These are phyloP conservation scores for Penicillium bovifimosum DNA, from an alignment of 495 filamentous ascomycete genomes.

Conservation along the genomic window DNA sequence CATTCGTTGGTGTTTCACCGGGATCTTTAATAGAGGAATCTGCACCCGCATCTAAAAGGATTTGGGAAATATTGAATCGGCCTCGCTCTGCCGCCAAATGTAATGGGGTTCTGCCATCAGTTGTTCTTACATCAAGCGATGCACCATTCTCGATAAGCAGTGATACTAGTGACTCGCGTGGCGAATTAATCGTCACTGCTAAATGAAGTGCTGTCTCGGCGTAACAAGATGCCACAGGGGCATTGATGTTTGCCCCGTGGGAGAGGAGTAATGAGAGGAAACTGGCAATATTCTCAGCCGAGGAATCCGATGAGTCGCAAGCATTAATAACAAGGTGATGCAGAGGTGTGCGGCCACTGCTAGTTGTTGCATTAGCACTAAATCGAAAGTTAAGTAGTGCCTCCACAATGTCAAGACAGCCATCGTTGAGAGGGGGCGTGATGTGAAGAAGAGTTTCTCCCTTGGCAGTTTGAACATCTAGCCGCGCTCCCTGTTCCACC, in stretches of 20 bases:
- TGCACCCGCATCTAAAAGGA: conserved; percentile 26
- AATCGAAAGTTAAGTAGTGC: conserved; percentile 11
- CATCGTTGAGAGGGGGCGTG: conserved; percentile 19
- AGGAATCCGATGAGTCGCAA: conserved; percentile 13
- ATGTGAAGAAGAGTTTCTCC: conserved; percentile 30
- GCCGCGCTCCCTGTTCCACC: conserved; percentile 22
- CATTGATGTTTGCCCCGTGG: conserved; percentile 25
- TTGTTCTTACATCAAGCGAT: conserved; percentile 22
- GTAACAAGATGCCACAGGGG: neutral
- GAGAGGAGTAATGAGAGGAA: conserved; percentile 23
- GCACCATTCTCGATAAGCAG: conserved; percentile 34
- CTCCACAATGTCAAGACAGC: conserved; percentile 28
- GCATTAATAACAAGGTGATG: conserved; percentile 24
- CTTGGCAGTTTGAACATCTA: conserved; percentile 23
- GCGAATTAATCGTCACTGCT: conserved; percentile 14
- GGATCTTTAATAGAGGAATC: conserved; percentile 21
- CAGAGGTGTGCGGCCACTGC: conserved; percentile 25
- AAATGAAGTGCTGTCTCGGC: conserved; percentile 31
- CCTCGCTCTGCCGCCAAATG: conserved; percentile 36
- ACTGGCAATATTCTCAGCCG: conserved; percentile 15
- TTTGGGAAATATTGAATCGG: conserved; percentile 21
- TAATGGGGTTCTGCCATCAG: conserved; percentile 32
- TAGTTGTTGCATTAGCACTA: conserved; percentile 14
- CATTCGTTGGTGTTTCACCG: conserved; percentile 10
- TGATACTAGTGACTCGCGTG: conserved; percentile 11